A percentile compares a stretch with the other conserved stretches of the same genome.
These are phyloP conservation scores for Pyrus bretschneideri DNA, from an alignment of 306 rosid species.

Conservation along the genomic window DNA sequence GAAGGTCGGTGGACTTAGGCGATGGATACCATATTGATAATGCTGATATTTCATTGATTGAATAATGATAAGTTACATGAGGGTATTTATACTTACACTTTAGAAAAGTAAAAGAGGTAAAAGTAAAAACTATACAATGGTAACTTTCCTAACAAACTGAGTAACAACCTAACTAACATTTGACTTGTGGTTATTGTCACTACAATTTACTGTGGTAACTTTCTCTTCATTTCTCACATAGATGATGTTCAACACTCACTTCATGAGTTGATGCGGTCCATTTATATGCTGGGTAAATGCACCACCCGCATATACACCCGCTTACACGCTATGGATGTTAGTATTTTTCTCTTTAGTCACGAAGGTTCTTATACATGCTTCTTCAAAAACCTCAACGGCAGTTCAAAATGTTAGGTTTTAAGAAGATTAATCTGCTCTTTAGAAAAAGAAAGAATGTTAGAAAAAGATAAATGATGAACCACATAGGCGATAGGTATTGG, in stretches of 20 bases:
- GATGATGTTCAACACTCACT: background rate
- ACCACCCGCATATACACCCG: background rate
- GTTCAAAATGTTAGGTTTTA: background rate
- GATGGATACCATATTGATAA: too few relatives aligned
- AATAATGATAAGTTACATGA: too few relatives aligned
- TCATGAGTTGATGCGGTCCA: background rate
- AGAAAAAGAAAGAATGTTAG: background rate
- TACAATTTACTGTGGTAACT: too few relatives aligned
- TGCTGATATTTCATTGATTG: too few relatives aligned
- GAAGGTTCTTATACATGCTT: background rate
- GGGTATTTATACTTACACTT: too few relatives aligned
- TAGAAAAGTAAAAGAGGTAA: too few relatives aligned
- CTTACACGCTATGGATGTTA: background rate
- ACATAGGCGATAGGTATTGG: background rate
- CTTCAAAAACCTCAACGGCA: background rate
- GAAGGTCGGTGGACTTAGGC: too few relatives aligned
- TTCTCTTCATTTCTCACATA: background rate
- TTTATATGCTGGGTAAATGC: background rate
- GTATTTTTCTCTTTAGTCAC: background rate
- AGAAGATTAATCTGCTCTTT: background rate
- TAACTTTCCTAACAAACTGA: too few relatives aligned
- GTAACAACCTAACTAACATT: too few relatives aligned
- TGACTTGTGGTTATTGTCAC: too few relatives aligned
- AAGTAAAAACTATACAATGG: too few relatives aligned
- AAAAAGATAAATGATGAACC: background rate